phyloP scores from a whole-genome alignment of 371 early-diverging fungal species.

The Syncephalastrum contaminatum region DNA sequence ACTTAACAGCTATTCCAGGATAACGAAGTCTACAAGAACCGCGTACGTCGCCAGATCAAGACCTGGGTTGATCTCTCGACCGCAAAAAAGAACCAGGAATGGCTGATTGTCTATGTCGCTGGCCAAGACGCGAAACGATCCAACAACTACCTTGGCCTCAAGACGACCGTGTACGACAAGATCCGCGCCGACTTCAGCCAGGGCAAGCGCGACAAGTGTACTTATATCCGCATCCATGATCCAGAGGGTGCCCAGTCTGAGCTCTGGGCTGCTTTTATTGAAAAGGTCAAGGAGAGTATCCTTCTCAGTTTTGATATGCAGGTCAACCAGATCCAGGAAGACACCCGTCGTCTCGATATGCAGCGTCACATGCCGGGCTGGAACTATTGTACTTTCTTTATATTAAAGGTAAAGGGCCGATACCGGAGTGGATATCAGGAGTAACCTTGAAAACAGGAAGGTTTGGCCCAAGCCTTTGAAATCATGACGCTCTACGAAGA shows the following conservation, averaged over 20 bases:
- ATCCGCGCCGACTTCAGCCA: conserved; percentile 85
- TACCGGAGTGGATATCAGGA: not conserved
- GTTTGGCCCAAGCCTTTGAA: conserved; percentile 83
- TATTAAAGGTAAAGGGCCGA: conserved; percentile 63
- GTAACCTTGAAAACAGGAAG: conserved; percentile 52
- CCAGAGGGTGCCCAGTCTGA: conserved; percentile 65
- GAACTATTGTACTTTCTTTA: conserved; percentile 97
- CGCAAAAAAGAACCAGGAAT: conserved; percentile 86
- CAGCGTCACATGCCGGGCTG: conserved; percentile 95
- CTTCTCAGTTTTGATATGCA: conserved; percentile 79
- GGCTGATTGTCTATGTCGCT: conserved; percentile 87
- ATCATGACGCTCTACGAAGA: conserved; percentile 85
- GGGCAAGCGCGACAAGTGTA: conserved; percentile 70
- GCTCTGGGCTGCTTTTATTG: conserved; percentile 76
- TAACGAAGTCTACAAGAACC: conserved; percentile 77
- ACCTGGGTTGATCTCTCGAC: conserved; percentile 80
- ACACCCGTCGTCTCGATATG: conserved; percentile 83
- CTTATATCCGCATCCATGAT: conserved; percentile 60
- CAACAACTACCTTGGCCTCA: conserved; percentile 65
- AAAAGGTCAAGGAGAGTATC: conserved; percentile 80
- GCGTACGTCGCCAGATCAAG: conserved; percentile 72
- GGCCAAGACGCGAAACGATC: conserved; percentile 63
- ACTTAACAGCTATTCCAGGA: conserved; percentile 70
- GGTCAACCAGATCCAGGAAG: conserved; percentile 81
- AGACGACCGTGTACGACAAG: conserved; percentile 79